Evolutionary conservation across 768 basidiomycete species (phyloP), one percentile per base, ranked within the genome.

Genomic region (Podaxis sp.): DNA sequence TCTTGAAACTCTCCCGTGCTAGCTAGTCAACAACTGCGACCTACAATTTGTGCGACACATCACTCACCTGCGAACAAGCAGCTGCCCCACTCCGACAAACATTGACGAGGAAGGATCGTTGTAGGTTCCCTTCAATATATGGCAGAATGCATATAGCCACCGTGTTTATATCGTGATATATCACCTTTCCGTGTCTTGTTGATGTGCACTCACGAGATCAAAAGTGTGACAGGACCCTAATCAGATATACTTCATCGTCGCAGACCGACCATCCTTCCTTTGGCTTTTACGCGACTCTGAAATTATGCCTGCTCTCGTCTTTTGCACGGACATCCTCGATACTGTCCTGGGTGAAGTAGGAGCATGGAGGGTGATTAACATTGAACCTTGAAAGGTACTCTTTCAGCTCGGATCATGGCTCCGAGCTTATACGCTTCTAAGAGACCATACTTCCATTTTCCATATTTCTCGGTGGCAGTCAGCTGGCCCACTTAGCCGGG

Each of bases 181-280:
- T 27, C 36, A 50, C 57, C 21, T 25, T 50, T 36, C 57, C 36
- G n/a, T 40, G 23, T 38, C 56, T 28, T 47, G 28, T 48, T 23
- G 42, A 9, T 18, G 21, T 57, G 10, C 55, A 48, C 54, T 44
- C 38, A 44, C 40, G 7, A 48, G 27, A 48, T 46, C 35, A 48
- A n/a, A 46, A 44, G 55, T 27, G 55, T 27, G 23, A 58, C 25
- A 50, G 11, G 25, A 32, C 7, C 36, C 36, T 14, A 25, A 28
- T 59, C 57, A 59, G 38, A 40, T 59, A 57, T 23, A 21, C 55
- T 56, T 36, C 44, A 11, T 16, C 25, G 23, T 58, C 35, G 46
- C n/a, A 37, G 36, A 50, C 11, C 23, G n/a, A 14, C 55, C 32
- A 47, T 38, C 25, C 46, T 46, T 18, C 47, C 28, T 16, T 16